Evolutionary conservation across 2,329 filamentous ascomycete genomes (phyloP), one percentile per base, ranked within the genome.

Genomic region (Hortaea sp.): DNA sequence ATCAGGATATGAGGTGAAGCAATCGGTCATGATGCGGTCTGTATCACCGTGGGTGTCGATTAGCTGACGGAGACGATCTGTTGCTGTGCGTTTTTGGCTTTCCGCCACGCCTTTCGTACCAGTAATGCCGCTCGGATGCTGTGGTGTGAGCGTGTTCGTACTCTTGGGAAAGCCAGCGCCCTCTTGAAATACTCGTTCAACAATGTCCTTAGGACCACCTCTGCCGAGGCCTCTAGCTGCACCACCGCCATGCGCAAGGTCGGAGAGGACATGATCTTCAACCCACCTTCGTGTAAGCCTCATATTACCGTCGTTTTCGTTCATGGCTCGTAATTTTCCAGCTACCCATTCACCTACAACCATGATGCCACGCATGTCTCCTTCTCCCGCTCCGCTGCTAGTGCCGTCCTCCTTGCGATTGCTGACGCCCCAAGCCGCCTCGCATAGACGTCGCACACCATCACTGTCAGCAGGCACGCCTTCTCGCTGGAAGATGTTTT

Each of bases 331-430:
- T 42, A 89, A 71, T 38, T 84, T 81, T 7, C 82, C 76, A 12
- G 86, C 87, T 10, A 89, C 85, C 87, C 87, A 92, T 64, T 94
- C 86, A 37, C 83, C 83, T 4, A 90, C 84, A 0, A 94, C 86
- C 82, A 94, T 85, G 48, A 90, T 78, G 35, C 86, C 84, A 54
- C 87, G 78, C 31, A 94, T 76, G 60, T 94, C 87, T 54, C 86
- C 82, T 13, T 81, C 78, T 0, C 83, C 82, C 35, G 77, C 77
- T 42, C 77, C 80, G 20, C 77, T 67, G 7, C 69, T 68, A 29
- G 55, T 49, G 29, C 59, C 56, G 35, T 70, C 78, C 53, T 88
- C 83, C 47, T 82, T 77, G n/a, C 82, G 80, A 50, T 75, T 81
- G 11, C 76, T 79, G 62, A 89, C 83, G 7, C 85, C 86, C 84